Evolutionary conservation across 2,329 filamentous ascomycete genomes (phyloP).

Genomic region (Aureobasidium vineae): DNA sequence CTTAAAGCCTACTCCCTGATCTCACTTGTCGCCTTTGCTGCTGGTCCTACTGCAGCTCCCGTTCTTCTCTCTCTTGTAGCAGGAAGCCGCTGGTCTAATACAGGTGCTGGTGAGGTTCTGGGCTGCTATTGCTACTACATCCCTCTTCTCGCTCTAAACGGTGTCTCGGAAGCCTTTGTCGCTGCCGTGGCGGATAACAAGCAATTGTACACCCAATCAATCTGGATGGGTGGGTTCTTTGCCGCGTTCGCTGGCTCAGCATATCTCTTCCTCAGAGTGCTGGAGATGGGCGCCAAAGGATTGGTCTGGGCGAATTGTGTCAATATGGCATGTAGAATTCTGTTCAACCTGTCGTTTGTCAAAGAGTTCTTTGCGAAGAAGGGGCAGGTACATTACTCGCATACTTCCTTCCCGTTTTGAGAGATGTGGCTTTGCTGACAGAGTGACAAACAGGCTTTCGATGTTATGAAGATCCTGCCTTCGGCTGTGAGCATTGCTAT

Average conservation of each 20-base stretch:
- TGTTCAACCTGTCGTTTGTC: slow-evolving; percentile 78
- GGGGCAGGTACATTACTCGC: slow-evolving; percentile 34
- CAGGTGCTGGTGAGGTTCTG: slow-evolving; percentile 71
- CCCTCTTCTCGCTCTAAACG: slow-evolving; percentile 87
- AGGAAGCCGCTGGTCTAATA: slow-evolving; percentile 70
- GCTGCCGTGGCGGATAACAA: slow-evolving; percentile 75
- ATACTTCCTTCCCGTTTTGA: not conserved
- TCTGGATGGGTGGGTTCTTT: slow-evolving; percentile 84
- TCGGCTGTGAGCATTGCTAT: slow-evolving; percentile 39
- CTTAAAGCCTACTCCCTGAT: slow-evolving; percentile 73
- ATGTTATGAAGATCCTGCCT: slow-evolving; percentile 35
- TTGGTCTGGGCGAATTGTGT: slow-evolving; percentile 83
- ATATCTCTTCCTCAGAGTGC: slow-evolving; percentile 68
- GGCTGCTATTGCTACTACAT: slow-evolving; percentile 88
- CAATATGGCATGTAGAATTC: slow-evolving; percentile 83
- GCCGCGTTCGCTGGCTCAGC: slow-evolving; percentile 70
- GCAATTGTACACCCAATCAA: slow-evolving; percentile 73
- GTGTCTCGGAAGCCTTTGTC: slow-evolving; percentile 88
- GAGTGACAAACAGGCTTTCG: slow-evolving; percentile 31
- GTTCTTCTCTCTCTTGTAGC: slow-evolving; percentile 72
- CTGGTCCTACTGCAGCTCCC: slow-evolving; percentile 75
- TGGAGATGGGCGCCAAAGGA: slow-evolving; percentile 71
- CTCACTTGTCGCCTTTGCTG: slow-evolving; percentile 62
- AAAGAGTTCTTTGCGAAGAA: slow-evolving; percentile 57
- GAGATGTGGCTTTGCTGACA: not conserved